Percentiles rank a stretch among this genome's conserved stretches.
Evolutionary conservation across 768 basidiomycete genomes (phyloP).

Genomic region (Filobasidium floriforme): DNA sequence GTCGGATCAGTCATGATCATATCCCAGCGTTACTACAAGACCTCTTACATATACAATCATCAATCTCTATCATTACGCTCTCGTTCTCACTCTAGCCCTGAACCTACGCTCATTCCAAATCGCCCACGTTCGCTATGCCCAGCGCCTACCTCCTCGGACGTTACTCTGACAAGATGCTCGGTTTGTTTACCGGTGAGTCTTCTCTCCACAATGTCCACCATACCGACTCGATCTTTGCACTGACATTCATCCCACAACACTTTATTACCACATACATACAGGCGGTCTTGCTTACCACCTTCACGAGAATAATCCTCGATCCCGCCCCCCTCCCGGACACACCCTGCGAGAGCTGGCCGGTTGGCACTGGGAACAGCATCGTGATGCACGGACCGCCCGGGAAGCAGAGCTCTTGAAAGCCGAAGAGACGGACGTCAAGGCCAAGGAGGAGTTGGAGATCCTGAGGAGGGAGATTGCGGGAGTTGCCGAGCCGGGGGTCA

Average conservation of each 20-base stretch:
- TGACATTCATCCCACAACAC: background rate
- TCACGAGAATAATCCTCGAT: constrained; percentile 44
- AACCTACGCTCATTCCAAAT: no score
- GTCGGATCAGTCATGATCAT: no score
- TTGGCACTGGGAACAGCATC: constrained; percentile 37
- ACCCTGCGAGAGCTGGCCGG: constrained; percentile 37
- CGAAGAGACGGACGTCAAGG: constrained; percentile 1
- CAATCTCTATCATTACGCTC: no score
- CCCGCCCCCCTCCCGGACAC: constrained; percentile 39
- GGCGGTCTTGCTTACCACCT: constrained; percentile 43
- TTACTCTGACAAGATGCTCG: constrained; percentile 41
- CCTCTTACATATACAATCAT: no score
- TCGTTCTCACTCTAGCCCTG: no score
- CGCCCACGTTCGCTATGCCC: constrained; percentile 27
- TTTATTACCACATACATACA: constrained; percentile 1
- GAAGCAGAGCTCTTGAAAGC: constrained; percentile 3
- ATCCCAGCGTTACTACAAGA: no score
- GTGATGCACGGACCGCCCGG: constrained; percentile 12
- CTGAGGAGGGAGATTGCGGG: constrained; percentile 35
- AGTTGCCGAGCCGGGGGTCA: background rate
- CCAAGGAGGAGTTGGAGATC: constrained; percentile 31
- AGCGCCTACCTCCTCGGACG: constrained; percentile 41
- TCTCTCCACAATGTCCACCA: background rate
- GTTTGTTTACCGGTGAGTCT: constrained; percentile 36
- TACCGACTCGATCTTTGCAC: no score